These are phyloP conservation scores for Amaranthus palmeri DNA, from an alignment of 148 eudicot species.

Conservation along the genomic window DNA sequence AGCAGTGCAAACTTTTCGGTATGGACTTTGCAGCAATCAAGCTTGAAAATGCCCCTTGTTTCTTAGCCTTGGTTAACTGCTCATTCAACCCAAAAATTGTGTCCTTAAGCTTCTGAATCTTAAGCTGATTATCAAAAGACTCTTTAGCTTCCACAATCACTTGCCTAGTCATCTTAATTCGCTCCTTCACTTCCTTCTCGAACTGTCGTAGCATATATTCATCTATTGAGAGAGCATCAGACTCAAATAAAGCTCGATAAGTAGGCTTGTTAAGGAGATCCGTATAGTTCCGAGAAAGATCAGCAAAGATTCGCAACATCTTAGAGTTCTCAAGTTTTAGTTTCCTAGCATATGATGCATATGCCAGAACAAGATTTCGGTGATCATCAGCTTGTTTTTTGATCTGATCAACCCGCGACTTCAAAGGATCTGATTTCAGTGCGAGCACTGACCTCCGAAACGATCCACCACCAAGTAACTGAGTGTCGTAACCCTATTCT, in stretches of 20 bases:
- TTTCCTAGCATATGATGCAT: slow-evolving; percentile 55
- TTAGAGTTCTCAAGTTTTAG: slow-evolving; percentile 57
- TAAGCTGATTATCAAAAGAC: slow-evolving; percentile 86
- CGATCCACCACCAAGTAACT: slow-evolving; percentile 21
- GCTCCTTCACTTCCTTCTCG: slow-evolving; percentile 90
- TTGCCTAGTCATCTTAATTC: slow-evolving; percentile 76
- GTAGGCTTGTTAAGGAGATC: slow-evolving; percentile 37
- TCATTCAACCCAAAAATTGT: slow-evolving; percentile 75
- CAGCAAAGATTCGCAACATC: slow-evolving; percentile 51
- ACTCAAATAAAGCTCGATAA: slow-evolving; percentile 40
- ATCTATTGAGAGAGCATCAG: slow-evolving; percentile 53
- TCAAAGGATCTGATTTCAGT: slow-evolving; percentile 48
- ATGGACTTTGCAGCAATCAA: slow-evolving; percentile 95
- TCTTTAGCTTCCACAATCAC: slow-evolving; percentile 84
- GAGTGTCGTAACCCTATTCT: slow-evolving; percentile 25
- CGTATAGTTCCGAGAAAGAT: slow-evolving; percentile 49
- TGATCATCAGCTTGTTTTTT: slow-evolving; percentile 59
- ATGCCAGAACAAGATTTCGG: slow-evolving; percentile 40
- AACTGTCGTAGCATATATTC: slow-evolving; percentile 58
- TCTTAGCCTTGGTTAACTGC: slow-evolving; percentile 77
- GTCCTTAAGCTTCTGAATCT: slow-evolving; percentile 92
- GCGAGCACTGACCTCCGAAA: slow-evolving; percentile 43
- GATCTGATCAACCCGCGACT: slow-evolving; percentile 52
- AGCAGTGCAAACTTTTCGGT: slow-evolving; percentile 85
- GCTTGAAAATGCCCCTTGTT: slow-evolving; percentile 94